Conservation (phyloP, 306 rosid species). For the Cucurbita argyrosperma region DNA sequence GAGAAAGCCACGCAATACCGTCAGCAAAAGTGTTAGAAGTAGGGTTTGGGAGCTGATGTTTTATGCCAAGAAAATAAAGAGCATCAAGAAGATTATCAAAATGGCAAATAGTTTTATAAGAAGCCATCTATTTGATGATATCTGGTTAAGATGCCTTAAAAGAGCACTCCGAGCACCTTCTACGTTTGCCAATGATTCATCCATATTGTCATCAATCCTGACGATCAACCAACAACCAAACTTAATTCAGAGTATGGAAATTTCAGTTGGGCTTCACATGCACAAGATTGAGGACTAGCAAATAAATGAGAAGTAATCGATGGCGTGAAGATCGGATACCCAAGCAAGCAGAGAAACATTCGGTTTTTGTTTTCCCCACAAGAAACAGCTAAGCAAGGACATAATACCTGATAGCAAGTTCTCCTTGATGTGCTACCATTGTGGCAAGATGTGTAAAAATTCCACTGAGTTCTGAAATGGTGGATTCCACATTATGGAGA, state of each 20-base stretch:
- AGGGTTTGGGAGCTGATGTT: conserved; percentile 3
- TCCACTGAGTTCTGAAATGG: conserved; percentile 89
- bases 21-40: conserved; percentile 11
- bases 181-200: conserved; percentile 73
- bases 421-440: conserved; percentile 98
- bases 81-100: conserved; percentile 49
- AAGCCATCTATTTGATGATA: conserved; percentile 88
- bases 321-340: background rate
- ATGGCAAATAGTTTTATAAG: conserved; percentile 67
- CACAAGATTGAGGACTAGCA: background rate
- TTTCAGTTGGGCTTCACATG: background rate
- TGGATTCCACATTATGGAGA: conserved; percentile 88
- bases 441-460: conserved; percentile 86
- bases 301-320: background rate
- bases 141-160: conserved; percentile 67
- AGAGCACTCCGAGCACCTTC: conserved; percentile 86
- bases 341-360: background rate
- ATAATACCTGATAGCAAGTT: conserved; percentile 85
- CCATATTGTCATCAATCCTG: conserved; percentile 96
- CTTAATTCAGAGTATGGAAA: conserved; percentile 1
- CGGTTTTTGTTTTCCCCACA: background rate
- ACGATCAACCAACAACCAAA: conserved; percentile 8
- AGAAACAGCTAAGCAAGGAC: conserved; percentile 7
- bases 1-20: conserved; percentile 8
- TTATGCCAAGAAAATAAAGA: conserved; percentile 75